Percentiles rank a stretch among this genome's conserved stretches.
These are phyloP conservation scores for Zoysia japonica DNA, from an alignment of 176 grass and related monocot genomes.

Conservation along the genomic window DNA sequence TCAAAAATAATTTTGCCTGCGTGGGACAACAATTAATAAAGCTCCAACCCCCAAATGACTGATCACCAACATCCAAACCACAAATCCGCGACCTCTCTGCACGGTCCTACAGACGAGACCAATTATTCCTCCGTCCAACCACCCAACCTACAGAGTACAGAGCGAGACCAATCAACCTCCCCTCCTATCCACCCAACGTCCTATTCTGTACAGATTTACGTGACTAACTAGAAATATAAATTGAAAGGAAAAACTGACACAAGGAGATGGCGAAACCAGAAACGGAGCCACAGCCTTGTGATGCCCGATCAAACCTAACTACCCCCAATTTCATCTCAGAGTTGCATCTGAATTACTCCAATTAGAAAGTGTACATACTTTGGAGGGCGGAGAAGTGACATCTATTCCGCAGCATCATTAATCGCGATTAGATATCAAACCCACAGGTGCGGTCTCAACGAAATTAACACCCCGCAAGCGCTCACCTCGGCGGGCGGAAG, in stretches of 20 bases:
- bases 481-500: constrained; percentile 78
- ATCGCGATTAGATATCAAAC: constrained; percentile 2
- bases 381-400: background rate
- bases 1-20: background rate
- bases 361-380: background rate
- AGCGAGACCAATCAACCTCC: background rate
- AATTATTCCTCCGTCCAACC: constrained; percentile 1
- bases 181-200: background rate
- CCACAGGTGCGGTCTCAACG: background rate
- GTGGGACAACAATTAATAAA: constrained; percentile 2
- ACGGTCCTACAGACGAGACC: background rate
- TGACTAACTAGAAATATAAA: background rate
- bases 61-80: constrained; percentile 9
- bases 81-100: background rate
- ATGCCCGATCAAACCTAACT: background rate
- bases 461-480: background rate
- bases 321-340: constrained; percentile 15
- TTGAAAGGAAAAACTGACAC: background rate
- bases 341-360: background rate
- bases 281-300: constrained; percentile 7
- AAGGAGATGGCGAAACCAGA: background rate
- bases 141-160: background rate
- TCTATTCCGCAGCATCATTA: background rate
- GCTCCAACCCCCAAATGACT: constrained; percentile 2
- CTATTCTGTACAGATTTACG: background rate